These are phyloP conservation scores for Vitis hybrid DNA, from an alignment of 177 flowering plant genomes.

Conservation along the genomic window DNA sequence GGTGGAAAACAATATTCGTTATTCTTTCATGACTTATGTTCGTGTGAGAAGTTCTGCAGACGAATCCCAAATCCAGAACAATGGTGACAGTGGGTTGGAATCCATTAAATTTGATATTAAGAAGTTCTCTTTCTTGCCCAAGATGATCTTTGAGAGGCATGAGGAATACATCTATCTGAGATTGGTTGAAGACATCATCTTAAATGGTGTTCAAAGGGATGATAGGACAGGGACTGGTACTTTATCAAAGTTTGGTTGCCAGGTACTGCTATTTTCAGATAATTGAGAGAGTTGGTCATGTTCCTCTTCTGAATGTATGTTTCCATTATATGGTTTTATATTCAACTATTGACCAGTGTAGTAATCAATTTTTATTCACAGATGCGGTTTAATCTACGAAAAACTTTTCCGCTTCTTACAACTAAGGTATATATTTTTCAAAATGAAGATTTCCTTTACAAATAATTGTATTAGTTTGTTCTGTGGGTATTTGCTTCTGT, in stretches of 20 bases:
- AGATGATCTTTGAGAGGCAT: conserved; percentile 76
- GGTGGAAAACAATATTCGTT: conserved; percentile 65
- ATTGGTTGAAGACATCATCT: conserved; percentile 76
- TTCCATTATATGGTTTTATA: not conserved
- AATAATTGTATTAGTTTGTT: not conserved
- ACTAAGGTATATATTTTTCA: conserved; percentile 60
- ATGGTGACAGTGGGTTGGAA: conserved; percentile 37
- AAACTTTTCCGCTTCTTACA: conserved; percentile 83
- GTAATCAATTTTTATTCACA: conserved; percentile 20
- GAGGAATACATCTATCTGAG: conserved; percentile 74
- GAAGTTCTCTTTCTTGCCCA: conserved; percentile 72
- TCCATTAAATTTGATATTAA: conserved; percentile 46
- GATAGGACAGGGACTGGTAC: conserved; percentile 97
- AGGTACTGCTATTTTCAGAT: conserved; percentile 46
- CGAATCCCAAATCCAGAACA: conserved; percentile 26
- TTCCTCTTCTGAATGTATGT: not conserved
- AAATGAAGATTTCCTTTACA: not conserved
- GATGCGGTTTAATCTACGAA: conserved; percentile 93
- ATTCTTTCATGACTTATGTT: conserved; percentile 70
- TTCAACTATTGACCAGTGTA: not conserved
- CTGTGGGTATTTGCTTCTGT: not conserved
- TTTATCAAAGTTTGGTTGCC: conserved; percentile 91
- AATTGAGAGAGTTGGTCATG: not conserved
- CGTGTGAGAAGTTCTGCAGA: conserved; percentile 57
- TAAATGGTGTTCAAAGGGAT: conserved; percentile 62